Conservation (phyloP, 129 eudicot genomes). For the Centaurea solstitialis region DNA sequence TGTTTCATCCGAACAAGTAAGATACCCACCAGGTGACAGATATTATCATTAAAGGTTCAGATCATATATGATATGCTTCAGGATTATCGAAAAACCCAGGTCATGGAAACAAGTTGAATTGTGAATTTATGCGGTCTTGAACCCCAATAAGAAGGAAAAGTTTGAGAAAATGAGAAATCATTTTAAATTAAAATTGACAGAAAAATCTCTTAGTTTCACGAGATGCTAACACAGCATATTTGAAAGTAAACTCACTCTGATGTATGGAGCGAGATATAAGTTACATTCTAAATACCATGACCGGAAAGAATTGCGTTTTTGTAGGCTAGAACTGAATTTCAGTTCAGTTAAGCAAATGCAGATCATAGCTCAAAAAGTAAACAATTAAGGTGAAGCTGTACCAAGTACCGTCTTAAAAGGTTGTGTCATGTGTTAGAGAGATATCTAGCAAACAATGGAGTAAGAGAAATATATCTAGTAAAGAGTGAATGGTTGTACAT, state of each 20-base stretch:
- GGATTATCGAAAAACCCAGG: not conserved
- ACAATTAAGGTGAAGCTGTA: too few relatives aligned
- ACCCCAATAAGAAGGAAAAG: not conserved
- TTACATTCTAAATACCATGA: too few relatives aligned
- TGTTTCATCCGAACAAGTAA: not conserved
- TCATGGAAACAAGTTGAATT: conserved; percentile 8
- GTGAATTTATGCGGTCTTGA: not conserved
- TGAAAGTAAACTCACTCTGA: too few relatives aligned
- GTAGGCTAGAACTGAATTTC: not conserved
- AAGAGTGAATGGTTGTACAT: conserved; percentile 26
- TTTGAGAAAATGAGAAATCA: not conserved
- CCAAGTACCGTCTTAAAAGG: too few relatives aligned
- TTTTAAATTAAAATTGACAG: too few relatives aligned
- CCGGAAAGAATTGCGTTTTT: not conserved
- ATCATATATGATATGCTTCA: not conserved
- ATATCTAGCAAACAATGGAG: too few relatives aligned
- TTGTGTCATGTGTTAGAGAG: too few relatives aligned
- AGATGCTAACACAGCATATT: too few relatives aligned
- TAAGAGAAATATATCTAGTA: not conserved
- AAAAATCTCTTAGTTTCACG: too few relatives aligned
- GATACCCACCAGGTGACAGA: not conserved
- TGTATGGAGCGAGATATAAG: too few relatives aligned
- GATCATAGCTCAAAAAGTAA: not conserved
- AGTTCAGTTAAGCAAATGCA: not conserved
- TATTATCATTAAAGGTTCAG: not conserved